These are phyloP conservation scores for Alternaria panax DNA, from an alignment of 2,329 filamentous ascomycete species.

Conservation along the genomic window DNA sequence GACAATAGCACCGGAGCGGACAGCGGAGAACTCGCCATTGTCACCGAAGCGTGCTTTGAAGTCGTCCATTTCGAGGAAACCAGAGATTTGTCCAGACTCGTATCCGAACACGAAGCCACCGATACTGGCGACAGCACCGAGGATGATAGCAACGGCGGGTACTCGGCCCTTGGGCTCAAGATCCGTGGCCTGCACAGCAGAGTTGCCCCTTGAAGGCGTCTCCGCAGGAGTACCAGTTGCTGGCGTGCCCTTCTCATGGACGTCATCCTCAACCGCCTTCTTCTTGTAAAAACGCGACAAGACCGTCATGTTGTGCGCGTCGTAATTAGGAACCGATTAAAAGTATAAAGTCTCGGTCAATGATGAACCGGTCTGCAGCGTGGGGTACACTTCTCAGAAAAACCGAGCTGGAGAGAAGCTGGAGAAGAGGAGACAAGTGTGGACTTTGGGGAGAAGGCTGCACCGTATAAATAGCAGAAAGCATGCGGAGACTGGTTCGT, in stretches of 20 bases:
- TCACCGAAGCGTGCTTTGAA: slow-evolving; percentile 45
- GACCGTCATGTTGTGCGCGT: slow-evolving; percentile 9
- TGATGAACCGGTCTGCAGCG: slow-evolving; percentile 8
- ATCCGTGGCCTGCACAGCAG: slow-evolving; percentile 15
- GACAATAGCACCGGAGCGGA: slow-evolving; percentile 47
- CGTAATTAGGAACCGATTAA: slow-evolving; percentile 6
- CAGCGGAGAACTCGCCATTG: slow-evolving; percentile 42
- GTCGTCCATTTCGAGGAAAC: slow-evolving; percentile 47
- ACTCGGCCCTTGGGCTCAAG: slow-evolving; percentile 33
- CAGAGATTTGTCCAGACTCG: slow-evolving; percentile 26
- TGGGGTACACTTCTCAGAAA: slow-evolving; percentile 12
- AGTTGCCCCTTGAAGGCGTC: slow-evolving; percentile 36
- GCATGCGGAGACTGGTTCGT: slow-evolving; percentile 25
- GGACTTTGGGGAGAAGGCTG: slow-evolving; percentile 27
- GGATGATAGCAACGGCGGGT: slow-evolving; percentile 37
- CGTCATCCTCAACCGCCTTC: slow-evolving; percentile 22
- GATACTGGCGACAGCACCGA: slow-evolving; percentile 44
- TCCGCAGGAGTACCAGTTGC: slow-evolving; percentile 32
- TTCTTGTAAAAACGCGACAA: slow-evolving; percentile 37
- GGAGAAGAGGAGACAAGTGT: slow-evolving; percentile 27
- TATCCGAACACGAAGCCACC: slow-evolving; percentile 48
- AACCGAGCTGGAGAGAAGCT: slow-evolving; percentile 24
- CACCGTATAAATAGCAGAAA: slow-evolving; percentile 27
- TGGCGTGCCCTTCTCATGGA: slow-evolving; percentile 36
- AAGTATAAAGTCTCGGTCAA: slow-evolving; percentile 3